A percentile compares a stretch with the other conserved stretches of the same genome.
phyloP scores from a whole-genome alignment of 169 alveolate genomes.

The Perkinsus olseni region DNA sequence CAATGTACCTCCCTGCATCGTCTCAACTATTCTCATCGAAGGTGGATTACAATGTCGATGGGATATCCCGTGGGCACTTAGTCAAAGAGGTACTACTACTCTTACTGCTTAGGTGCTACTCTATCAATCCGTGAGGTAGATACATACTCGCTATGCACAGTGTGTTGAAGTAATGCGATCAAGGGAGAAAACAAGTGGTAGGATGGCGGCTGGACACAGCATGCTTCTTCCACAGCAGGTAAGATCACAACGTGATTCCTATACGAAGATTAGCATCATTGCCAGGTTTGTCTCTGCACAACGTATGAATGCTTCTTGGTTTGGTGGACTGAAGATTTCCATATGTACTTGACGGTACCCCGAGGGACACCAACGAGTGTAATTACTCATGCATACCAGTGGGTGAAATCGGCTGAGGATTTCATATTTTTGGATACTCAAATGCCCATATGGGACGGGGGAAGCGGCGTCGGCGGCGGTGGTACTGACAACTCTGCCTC shows the following conservation, averaged over 20 bases:
- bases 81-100: neutral
- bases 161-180: neutral
- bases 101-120: neutral
- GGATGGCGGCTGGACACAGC: neutral
- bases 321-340: neutral
- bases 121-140: neutral
- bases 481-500: neutral
- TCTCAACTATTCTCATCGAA: neutral
- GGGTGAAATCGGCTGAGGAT: neutral
- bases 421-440: neutral
- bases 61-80: neutral
- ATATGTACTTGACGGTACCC: constrained; percentile 3
- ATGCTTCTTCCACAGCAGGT: neutral
- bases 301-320: neutral
- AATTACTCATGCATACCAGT: neutral
- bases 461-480: neutral
- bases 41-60: neutral
- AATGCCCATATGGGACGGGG: neutral
- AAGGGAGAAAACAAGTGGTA: neutral
- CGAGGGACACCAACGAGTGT: neutral
- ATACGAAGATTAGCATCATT: too few species aligned
- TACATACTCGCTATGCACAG: neutral
- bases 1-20: neutral
- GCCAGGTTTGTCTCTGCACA: neutral
- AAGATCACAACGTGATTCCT: too few species aligned